These are phyloP conservation scores for Mortierella claussenii DNA, from an alignment of 192 early-diverging fungal species.

Conservation along the genomic window DNA sequence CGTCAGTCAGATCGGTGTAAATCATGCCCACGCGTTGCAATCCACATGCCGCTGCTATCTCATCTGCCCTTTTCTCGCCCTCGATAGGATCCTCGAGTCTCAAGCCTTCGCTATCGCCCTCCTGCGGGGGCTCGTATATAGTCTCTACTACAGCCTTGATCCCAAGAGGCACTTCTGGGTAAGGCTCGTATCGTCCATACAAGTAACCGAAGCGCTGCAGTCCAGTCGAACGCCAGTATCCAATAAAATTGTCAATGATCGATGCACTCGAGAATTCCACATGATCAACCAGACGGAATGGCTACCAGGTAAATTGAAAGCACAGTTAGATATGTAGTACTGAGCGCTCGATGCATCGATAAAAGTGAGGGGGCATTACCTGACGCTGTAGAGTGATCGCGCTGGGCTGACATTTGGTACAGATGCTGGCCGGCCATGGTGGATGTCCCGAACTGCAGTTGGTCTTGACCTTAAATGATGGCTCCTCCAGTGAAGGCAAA, in stretches of 20 bases:
- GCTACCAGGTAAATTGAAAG: conserved; percentile 47
- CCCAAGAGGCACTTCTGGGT: conserved; percentile 92
- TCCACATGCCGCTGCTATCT: conserved; percentile 74
- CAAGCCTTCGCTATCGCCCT: conserved; percentile 78
- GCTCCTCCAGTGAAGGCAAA: conserved; percentile 88
- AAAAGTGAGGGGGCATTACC: conserved; percentile 17
- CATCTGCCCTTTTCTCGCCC: conserved; percentile 68
- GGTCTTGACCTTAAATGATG: conserved; percentile 79
- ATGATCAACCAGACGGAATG: conserved; percentile 96
- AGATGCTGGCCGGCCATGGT: conserved; percentile 94
- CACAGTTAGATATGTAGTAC: background rate
- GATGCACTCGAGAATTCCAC: conserved; percentile 88
- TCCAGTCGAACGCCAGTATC: conserved; percentile 88
- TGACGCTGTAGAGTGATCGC: conserved; percentile 90
- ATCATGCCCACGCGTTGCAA: conserved; percentile 86
- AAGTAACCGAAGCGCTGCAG: conserved; percentile 94
- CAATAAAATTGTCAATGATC: conserved; percentile 86
- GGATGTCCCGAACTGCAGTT: conserved; percentile 86
- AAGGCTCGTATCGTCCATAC: conserved; percentile 92
- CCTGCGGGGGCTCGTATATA: conserved; percentile 95
- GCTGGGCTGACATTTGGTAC: conserved; percentile 97
- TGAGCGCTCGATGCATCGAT: background rate
- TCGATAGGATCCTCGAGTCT: conserved; percentile 66
- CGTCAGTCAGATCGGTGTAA: conserved; percentile 91
- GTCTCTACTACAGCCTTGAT: conserved; percentile 95